A percentile compares a stretch with the other conserved stretches of the same genome.
phyloP scores from a whole-genome alignment of 306 rosid genomes.

The Pyrus bretschneideri region DNA sequence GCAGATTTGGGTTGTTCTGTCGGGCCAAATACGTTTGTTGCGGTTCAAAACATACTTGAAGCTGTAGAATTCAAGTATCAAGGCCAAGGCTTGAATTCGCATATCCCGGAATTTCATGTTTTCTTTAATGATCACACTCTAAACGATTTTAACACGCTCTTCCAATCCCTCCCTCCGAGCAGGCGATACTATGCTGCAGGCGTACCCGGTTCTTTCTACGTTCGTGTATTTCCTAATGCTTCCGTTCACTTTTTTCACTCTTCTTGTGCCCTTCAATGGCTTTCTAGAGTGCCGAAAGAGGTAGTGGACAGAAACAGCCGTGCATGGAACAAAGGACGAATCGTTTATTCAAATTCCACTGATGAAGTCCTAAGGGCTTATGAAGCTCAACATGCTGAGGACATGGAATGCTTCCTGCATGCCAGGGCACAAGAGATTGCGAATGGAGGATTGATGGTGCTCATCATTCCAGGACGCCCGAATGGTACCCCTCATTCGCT shows the following conservation, averaged over 20 bases:
- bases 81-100: neutral
- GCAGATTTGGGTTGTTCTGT: conserved; percentile 39
- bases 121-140: conserved; percentile 28
- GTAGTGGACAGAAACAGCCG: conserved; percentile 1
- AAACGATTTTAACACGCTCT: conserved; percentile 29
- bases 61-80: conserved; percentile 10
- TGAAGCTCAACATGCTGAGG: conserved; percentile 2
- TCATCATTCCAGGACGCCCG: conserved; percentile 4
- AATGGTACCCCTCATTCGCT: neutral
- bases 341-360: neutral
- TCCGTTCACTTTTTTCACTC: neutral
- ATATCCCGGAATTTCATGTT: conserved; percentile 22
- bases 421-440: conserved; percentile 33
- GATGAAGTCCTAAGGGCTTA: neutral
- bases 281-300: conserved; percentile 17
- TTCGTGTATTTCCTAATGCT: neutral
- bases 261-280: neutral
- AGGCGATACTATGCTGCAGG: neutral
- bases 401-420: conserved; percentile 20
- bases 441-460: conserved; percentile 25
- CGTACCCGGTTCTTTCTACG: neutral
- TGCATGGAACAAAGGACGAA: conserved; percentile 22
- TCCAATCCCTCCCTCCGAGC: conserved; percentile 18
- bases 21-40: conserved; percentile 27
- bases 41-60: conserved; percentile 22